Evolutionary conservation across 306 rosid species (phyloP), one percentile per base, ranked within the genome.

Genomic region (Inga leiocalycina): DNA sequence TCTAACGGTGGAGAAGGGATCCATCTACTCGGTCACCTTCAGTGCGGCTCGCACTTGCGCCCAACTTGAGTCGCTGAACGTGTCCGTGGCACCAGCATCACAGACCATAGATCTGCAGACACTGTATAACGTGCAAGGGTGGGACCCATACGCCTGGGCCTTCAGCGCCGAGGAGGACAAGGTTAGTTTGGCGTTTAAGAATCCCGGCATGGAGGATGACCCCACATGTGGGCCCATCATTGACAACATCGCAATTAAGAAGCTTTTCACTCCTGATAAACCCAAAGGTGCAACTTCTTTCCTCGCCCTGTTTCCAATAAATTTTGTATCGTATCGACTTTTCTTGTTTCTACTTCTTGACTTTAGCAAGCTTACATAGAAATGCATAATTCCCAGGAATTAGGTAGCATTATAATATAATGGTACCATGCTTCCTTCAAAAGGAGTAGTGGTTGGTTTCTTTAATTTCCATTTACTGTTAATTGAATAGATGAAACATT

Each of bases 11-110:
- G 98, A 97, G 79, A 94, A 92, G 41, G 99, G 98, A 3, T 89
- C 94, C 0, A 8, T 88, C 17, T 97, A 94, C 85, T 90, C 99
- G 0, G 84, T 97, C n/a, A 94, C 99, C 3, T 97, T 97, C 75
- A 94, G 99, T 27, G 98, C 99, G 74, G 97, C 99, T 71, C 99
- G 98, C 83, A 97, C 99, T 15, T 97, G 99, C 81, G 99, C 99
- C 0, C 98, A 94, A 83, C 70, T 94, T 54, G 99, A 97, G 88
- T 86, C 98, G 1, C 49, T 97, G 22, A 97, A 97, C 86, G 98
- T 97, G 59, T 94, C 99, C 0, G 97, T 92, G 51, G 72, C 91
- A 9, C 85, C 94, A 6, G 95, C 97, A 11, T 97, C 99, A 19
- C 97, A 86, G 88, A 90, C 90, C 39, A 90, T 97, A 85, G 99